phyloP scores from a whole-genome alignment of 1,284 basidiomycete genomes.

The Cryptococcus floricola region DNA sequence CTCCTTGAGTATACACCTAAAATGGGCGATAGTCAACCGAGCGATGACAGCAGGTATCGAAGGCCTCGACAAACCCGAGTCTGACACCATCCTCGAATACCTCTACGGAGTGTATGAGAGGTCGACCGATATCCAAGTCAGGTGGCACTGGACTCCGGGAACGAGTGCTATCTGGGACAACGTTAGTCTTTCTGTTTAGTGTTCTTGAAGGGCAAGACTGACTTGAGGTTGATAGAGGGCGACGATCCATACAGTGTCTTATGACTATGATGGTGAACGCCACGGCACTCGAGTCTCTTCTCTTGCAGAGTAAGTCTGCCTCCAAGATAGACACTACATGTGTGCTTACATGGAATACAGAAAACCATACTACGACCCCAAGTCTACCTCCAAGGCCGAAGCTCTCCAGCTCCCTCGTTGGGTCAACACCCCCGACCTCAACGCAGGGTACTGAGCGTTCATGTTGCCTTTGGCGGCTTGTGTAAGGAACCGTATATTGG shows the following conservation, averaged over 20 bases:
- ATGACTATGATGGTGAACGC: slow-evolving; percentile 26
- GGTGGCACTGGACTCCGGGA: slow-evolving; percentile 41
- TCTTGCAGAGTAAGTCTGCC: slow-evolving; percentile 23
- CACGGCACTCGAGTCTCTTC: slow-evolving; percentile 33
- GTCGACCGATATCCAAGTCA: slow-evolving; percentile 36
- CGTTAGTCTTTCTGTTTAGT: background rate
- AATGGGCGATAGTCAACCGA: slow-evolving; percentile 54
- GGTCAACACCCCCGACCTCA: slow-evolving; percentile 4
- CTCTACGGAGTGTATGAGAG: slow-evolving; percentile 34
- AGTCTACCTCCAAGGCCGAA: slow-evolving; percentile 24
- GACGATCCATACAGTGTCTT: slow-evolving; percentile 40
- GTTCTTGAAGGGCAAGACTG: background rate
- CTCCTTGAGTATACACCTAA: background rate
- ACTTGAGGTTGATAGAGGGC: slow-evolving; percentile 26
- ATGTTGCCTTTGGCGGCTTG: too few species aligned
- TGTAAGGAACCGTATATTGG: too few species aligned
- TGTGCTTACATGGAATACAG: too few species aligned
- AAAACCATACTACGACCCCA: slow-evolving; percentile 9
- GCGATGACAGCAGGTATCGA: slow-evolving; percentile 28
- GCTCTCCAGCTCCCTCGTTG: slow-evolving; percentile 18
- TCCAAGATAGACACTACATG: too few species aligned
- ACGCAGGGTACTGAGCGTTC: too few species aligned
- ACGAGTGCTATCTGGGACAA: slow-evolving; percentile 41
- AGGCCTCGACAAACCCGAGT: slow-evolving; percentile 23
- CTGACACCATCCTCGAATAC: slow-evolving; percentile 31